Evolutionary conservation across 805 yeast genomes (phyloP).

Genomic region (Maudiozyma bulderi): DNA sequence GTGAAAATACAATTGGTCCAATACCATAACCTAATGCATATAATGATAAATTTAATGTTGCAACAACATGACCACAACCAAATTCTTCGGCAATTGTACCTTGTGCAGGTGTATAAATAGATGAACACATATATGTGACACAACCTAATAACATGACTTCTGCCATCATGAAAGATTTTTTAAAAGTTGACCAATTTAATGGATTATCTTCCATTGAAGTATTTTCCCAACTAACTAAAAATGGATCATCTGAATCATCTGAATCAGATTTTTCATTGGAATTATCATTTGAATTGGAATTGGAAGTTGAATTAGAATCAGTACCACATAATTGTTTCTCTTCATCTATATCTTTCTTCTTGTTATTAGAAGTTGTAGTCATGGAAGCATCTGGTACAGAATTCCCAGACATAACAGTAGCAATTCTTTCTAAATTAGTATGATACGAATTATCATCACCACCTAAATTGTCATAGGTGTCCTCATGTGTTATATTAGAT

Average conservation of each 20-base stretch:
- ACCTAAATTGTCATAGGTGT: background rate
- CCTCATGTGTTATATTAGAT: background rate
- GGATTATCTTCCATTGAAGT: constrained; percentile 48
- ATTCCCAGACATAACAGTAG: background rate
- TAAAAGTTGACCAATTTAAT: constrained; percentile 40
- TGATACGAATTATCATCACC: background rate
- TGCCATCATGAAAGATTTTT: constrained; percentile 32
- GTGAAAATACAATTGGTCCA: constrained; percentile 51
- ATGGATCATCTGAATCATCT: constrained; percentile 17
- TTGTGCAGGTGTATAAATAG: constrained; percentile 46
- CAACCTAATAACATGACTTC: constrained; percentile 39
- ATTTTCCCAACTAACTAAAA: constrained; percentile 19
- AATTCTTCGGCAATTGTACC: constrained; percentile 38
- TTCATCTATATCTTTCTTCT: background rate
- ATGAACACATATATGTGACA: constrained; percentile 47
- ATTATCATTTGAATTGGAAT: background rate
- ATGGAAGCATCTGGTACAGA: too few relatives aligned
- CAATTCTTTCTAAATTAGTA: background rate
- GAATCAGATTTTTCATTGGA: background rate
- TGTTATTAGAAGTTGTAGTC: background rate
- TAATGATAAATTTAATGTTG: constrained; percentile 42
- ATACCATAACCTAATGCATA: constrained; percentile 54
- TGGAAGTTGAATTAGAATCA: background rate
- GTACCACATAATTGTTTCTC: constrained; percentile 2
- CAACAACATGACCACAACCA: constrained; percentile 35